Evolutionary conservation across 2,329 filamentous ascomycete species (phyloP).

Genomic region (Cladophialophora chaetospira): DNA sequence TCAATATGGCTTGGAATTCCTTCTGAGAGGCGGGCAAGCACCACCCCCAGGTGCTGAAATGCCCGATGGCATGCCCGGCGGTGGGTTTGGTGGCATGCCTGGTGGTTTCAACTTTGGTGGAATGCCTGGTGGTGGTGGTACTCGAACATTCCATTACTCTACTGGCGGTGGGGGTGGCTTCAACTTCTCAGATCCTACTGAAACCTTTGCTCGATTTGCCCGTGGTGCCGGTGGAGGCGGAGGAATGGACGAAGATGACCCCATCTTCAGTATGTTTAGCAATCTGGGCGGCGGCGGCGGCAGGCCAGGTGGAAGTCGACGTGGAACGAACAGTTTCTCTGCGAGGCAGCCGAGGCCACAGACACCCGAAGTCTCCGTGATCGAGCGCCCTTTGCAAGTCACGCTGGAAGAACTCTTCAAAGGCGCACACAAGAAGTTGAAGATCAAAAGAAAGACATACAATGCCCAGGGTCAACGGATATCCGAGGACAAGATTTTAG

Average conservation of each 20-base stretch:
- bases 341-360: slow-evolving; percentile 36
- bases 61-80: slow-evolving; percentile 52
- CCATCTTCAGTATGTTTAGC: slow-evolving; percentile 60
- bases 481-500: slow-evolving; percentile 84
- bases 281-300: slow-evolving; percentile 48
- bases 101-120: slow-evolving; percentile 53
- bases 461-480: slow-evolving; percentile 82
- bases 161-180: slow-evolving; percentile 64
- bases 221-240: slow-evolving; percentile 54
- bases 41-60: slow-evolving; percentile 61
- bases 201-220: slow-evolving; percentile 84
- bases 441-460: slow-evolving; percentile 95
- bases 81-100: slow-evolving; percentile 52
- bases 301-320: slow-evolving; percentile 43
- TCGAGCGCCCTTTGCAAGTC: slow-evolving; percentile 80
- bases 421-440: slow-evolving; percentile 93
- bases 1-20: slow-evolving; percentile 89
- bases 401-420: slow-evolving; percentile 85
- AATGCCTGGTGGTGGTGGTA: slow-evolving; percentile 52
- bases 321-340: slow-evolving; percentile 35
- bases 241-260: slow-evolving; percentile 55
- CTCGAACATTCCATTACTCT: slow-evolving; percentile 54
- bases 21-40: slow-evolving; percentile 76
- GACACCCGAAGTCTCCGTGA: slow-evolving; percentile 84
- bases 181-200: slow-evolving; percentile 78